These are phyloP conservation scores for Penicillium sp. DNA, from an alignment of 2,329 filamentous ascomycete species.

Conservation along the genomic window DNA sequence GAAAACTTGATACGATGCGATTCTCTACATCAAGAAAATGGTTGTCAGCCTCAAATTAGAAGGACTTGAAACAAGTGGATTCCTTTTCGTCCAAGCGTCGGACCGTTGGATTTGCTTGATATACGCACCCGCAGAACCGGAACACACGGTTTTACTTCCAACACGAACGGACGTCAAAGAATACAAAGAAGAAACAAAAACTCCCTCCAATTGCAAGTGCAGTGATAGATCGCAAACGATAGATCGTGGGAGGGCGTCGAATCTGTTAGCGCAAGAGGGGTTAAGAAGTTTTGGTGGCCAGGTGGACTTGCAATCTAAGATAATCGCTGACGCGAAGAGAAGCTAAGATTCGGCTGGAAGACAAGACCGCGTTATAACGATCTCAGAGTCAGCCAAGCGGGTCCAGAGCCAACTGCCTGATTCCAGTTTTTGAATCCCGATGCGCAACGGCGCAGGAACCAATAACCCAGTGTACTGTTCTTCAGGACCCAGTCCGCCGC, in stretches of 20 bases:
- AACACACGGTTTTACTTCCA: constrained; percentile 18
- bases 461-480: constrained; percentile 16
- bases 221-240: neutral
- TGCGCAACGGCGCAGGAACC: constrained; percentile 24
- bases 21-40: constrained; percentile 18
- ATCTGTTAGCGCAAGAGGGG: constrained; percentile 1
- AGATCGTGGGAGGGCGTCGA: neutral
- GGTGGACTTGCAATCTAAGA: constrained; percentile 2
- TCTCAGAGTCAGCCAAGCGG: constrained; percentile 17
- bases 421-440: constrained; percentile 15
- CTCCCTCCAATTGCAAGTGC: neutral
- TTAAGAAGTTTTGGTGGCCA: neutral
- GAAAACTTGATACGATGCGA: neutral
- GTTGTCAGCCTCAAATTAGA: constrained; percentile 27
- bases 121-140: constrained; percentile 20
- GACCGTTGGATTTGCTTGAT: constrained; percentile 21
- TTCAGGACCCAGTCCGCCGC: constrained; percentile 17
- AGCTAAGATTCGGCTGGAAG: constrained; percentile 10
- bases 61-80: constrained; percentile 21
- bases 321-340: constrained; percentile 9
- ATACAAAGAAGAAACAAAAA: constrained; percentile 8
- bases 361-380: constrained; percentile 23
- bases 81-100: constrained; percentile 22
- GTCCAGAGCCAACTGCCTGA: constrained; percentile 2
- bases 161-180: constrained; percentile 11